Conservation (phyloP, 2,329 filamentous ascomycete species). For the Chrysosporium keratinophilum region DNA sequence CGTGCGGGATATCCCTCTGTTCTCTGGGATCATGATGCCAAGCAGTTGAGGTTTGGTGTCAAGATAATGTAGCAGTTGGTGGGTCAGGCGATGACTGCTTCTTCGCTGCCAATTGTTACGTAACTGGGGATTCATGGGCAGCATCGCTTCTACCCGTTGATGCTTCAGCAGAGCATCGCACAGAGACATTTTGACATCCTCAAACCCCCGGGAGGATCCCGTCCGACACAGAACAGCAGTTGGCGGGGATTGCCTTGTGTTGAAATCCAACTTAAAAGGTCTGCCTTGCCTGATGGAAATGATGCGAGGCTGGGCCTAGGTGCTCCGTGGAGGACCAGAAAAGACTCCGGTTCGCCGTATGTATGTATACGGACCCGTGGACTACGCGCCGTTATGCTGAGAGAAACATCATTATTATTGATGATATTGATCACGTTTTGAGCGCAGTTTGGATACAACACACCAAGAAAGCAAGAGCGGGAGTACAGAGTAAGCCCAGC, state of each 20-base stretch:
- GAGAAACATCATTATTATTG: too few relatives aligned
- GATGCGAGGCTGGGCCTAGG: background rate
- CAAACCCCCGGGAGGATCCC: background rate
- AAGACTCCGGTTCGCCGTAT: background rate
- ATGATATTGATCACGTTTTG: too few relatives aligned
- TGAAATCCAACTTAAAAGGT: background rate
- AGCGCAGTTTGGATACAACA: too few relatives aligned
- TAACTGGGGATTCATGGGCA: background rate
- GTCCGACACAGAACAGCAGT: background rate
- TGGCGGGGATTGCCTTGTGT: background rate
- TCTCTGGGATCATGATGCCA: background rate
- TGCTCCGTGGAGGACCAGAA: background rate
- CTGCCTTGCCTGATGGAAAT: background rate
- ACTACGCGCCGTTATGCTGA: too few relatives aligned
- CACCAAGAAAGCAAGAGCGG: too few relatives aligned
- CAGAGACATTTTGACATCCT: background rate
- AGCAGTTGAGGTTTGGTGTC: background rate
- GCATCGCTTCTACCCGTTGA: background rate
- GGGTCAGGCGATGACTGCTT: constrained; percentile 2
- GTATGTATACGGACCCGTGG: too few relatives aligned
- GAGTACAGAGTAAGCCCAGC: too few relatives aligned
- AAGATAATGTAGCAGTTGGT: constrained; percentile 7
- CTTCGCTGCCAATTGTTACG: background rate
- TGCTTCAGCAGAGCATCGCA: background rate
- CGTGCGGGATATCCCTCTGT: too few relatives aligned